Percentiles rank a stretch among this genome's conserved stretches.
Evolutionary conservation across 768 basidiomycete species (phyloP).

Genomic region (Amyloporia xantha): DNA sequence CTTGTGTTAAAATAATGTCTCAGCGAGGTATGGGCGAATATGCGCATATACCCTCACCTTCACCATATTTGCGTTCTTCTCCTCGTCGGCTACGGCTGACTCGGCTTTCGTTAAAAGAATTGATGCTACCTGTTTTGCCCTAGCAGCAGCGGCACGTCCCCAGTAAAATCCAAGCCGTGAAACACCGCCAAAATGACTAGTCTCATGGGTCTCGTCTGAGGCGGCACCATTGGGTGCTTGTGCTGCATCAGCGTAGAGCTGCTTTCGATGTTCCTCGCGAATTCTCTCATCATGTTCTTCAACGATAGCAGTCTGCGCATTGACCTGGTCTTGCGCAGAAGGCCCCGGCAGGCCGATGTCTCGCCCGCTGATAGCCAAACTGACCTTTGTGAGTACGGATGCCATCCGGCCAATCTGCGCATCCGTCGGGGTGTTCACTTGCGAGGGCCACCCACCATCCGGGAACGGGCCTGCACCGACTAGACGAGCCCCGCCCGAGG

Average conservation of each 20-base stretch:
- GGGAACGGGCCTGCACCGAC: conserved; percentile 6
- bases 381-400: conserved; percentile 45
- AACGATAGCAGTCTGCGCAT: not conserved
- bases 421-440: conserved; percentile 38
- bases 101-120: too few relatives aligned
- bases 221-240: too few relatives aligned
- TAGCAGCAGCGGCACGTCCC: not conserved
- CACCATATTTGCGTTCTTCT: conserved; percentile 47
- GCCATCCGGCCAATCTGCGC: conserved; percentile 55
- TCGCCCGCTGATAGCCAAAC: conserved; percentile 32
- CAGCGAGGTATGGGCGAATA: not conserved
- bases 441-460: conserved; percentile 16
- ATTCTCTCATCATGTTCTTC: conserved; percentile 4
- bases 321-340: conserved; percentile 1
- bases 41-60: conserved; percentile 33
- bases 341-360: conserved; percentile 15
- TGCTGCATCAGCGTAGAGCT: not conserved
- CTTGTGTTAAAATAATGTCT: conserved; percentile 14
- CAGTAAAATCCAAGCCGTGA: too few relatives aligned
- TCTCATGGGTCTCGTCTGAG: too few relatives aligned
- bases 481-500: conserved; percentile 3
- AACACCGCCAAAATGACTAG: too few relatives aligned
- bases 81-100: conserved; percentile 31
- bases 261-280: not conserved
- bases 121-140: not conserved